Evolutionary conservation across 2,329 filamentous ascomycete genomes (phyloP), one percentile per base, ranked within the genome.

Genomic region (Neocucurbitaria cava): DNA sequence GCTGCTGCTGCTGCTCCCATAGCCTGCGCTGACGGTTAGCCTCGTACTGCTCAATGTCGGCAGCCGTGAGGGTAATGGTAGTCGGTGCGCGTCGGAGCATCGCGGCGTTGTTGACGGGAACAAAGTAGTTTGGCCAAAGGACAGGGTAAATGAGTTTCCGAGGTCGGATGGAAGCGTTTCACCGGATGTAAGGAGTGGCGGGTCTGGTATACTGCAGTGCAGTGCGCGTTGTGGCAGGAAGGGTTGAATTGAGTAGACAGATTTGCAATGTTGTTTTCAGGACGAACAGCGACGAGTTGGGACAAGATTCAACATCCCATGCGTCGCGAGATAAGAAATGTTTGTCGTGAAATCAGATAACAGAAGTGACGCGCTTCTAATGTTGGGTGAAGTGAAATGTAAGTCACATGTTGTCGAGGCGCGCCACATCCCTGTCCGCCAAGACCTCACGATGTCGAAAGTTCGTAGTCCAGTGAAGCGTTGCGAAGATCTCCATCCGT

Each of bases 21-120:
- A 68, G 51, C 39, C 68, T 72, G 49, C 68, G 72, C 52, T 70
- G 61, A 56, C 86, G 83, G 24, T 82, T 81, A 71, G 88, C 87
- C 69, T 91, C 88, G 76, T 90, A 91, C 49, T 83, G 80, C 35
- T 87, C 86, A 35, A 91, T 81, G 73, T 92, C 89, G 69, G 90
- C 87, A 43, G 85, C 80, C 2, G 88, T 91, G 60, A 91, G 83
- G 49, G 83, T 80, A 58, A 92, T 85, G 13, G 84, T 84, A 42
- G 89, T 92, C 10, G 89, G 83, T 15, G 85, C 83, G 41, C 89
- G 85, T 64, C 87, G 86, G 63, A 89, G 85, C 87, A 89, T 88
- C 7, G 31, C 75, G 56, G 33, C 30, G 20, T 40, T 43, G n/a
- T 24, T 31, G 18, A 41, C 3, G 23, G 23, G 39, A 15, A 30